Conservation (phyloP, 1,284 basidiomycete species). For the Pholiota adiposa region DNA sequence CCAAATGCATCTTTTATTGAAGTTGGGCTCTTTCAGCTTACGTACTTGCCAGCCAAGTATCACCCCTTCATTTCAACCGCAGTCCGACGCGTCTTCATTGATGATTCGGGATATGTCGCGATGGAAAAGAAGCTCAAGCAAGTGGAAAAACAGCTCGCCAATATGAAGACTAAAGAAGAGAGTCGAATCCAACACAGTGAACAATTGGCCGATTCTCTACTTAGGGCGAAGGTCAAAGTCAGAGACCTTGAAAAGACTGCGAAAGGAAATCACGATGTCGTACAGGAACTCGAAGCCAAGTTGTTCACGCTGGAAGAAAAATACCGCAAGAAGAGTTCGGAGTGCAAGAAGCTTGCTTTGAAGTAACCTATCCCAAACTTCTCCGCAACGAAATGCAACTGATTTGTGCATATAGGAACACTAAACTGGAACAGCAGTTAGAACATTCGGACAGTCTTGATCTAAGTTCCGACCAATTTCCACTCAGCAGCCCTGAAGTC, state of each 20-base stretch:
- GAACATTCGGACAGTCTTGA: not conserved
- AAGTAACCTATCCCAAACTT: not conserved
- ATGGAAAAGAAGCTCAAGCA: slow-evolving; percentile 34
- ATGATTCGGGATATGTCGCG: slow-evolving; percentile 34
- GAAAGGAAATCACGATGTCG: not conserved
- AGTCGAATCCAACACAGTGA: slow-evolving; percentile 17
- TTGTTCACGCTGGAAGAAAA: not conserved
- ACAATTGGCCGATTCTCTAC: slow-evolving; percentile 15
- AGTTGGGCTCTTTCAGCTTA: slow-evolving; percentile 40
- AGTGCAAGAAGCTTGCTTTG: not conserved
- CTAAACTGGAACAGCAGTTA: not conserved
- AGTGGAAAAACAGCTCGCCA: slow-evolving; percentile 36
- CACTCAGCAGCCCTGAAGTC: not conserved
- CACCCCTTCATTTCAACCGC: slow-evolving; percentile 58
- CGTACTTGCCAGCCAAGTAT: slow-evolving; percentile 61
- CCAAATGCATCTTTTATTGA: slow-evolving; percentile 26
- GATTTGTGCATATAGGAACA: not conserved
- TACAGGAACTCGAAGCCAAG: not conserved
- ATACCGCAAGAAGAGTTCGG: not conserved
- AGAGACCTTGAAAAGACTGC: slow-evolving; percentile 11
- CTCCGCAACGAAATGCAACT: not conserved
- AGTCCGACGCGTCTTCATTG: slow-evolving; percentile 62
- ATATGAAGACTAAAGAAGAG: slow-evolving; percentile 15
- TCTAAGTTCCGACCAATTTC: not conserved
- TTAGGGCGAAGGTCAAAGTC: slow-evolving; percentile 21